Evolutionary conservation across 768 basidiomycete species (phyloP).

Genomic region (Amanita polypyramis): DNA sequence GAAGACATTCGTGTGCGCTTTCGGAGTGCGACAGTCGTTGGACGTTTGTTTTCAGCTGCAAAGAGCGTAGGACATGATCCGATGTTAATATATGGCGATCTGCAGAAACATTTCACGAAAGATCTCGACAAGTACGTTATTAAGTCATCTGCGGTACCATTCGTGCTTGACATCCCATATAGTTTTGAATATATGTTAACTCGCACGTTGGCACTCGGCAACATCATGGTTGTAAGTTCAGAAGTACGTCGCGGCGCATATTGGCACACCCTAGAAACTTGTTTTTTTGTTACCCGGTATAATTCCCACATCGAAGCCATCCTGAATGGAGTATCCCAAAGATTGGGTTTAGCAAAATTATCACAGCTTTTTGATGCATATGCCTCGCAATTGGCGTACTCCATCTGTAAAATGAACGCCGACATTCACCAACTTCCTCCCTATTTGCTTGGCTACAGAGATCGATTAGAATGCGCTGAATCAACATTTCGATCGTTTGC

Average conservation of each 20-base stretch:
- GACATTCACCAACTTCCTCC: constrained; percentile 60
- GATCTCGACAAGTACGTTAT: constrained; percentile 41
- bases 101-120: constrained; percentile 33
- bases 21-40: constrained; percentile 51
- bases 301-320: constrained; percentile 35
- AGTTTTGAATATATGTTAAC: constrained; percentile 75
- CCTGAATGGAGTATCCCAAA: constrained; percentile 48
- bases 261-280: constrained; percentile 78
- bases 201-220: constrained; percentile 58
- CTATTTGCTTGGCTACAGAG: constrained; percentile 64
- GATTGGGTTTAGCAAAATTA: constrained; percentile 54
- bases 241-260: constrained; percentile 72
- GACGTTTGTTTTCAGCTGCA: constrained; percentile 45
- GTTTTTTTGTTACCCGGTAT: constrained; percentile 29
- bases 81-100: constrained; percentile 32
- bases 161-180: neutral
- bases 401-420: constrained; percentile 38
- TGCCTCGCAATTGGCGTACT: constrained; percentile 63
- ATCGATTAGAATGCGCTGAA: constrained; percentile 55
- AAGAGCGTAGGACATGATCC: constrained; percentile 21
- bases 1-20: constrained; percentile 79
- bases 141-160: neutral
- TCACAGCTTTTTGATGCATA: constrained; percentile 69
- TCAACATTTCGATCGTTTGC: constrained; percentile 59
- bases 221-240: constrained; percentile 72